A percentile compares a stretch with the other conserved stretches of the same genome.
phyloP scores from a whole-genome alignment of 257 asterid genomes.

The Lycium ferocissimum region DNA sequence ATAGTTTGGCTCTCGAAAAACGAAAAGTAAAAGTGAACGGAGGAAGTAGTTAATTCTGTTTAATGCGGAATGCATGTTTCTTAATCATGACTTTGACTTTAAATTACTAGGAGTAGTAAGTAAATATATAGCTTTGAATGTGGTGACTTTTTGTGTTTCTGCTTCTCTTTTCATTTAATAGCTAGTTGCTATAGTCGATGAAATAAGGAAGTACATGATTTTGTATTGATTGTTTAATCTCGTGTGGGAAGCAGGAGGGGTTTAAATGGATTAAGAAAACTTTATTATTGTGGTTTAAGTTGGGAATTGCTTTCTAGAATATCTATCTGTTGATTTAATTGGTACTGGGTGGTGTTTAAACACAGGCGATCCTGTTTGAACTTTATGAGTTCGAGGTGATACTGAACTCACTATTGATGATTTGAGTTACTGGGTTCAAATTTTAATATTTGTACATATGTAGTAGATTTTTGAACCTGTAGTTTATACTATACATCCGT shows the following conservation, averaged over 20 bases:
- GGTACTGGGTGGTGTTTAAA: neutral
- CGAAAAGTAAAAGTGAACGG: too few species aligned
- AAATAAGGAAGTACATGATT: neutral
- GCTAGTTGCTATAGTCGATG: neutral
- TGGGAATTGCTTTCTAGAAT: neutral
- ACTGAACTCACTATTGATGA: neutral
- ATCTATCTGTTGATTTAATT: neutral
- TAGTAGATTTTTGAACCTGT: too few species aligned
- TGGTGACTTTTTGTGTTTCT: neutral
- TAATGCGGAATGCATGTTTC: constrained; percentile 25
- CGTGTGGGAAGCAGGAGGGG: neutral
- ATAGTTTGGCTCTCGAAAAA: too few species aligned
- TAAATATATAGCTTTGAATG: neutral
- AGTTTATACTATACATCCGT: too few species aligned
- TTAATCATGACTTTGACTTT: neutral
- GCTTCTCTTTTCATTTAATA: neutral
- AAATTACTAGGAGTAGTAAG: neutral
- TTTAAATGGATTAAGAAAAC: neutral
- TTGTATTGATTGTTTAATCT: neutral
- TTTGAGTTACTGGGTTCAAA: too few species aligned
- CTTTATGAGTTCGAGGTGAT: neutral
- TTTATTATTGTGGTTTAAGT: neutral
- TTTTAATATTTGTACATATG: too few species aligned
- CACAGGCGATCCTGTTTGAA: neutral
- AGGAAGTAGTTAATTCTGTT: too few species aligned